These are phyloP conservation scores for Trichoderma endophyticum DNA, from an alignment of 2,329 filamentous ascomycete species.

Conservation along the genomic window DNA sequence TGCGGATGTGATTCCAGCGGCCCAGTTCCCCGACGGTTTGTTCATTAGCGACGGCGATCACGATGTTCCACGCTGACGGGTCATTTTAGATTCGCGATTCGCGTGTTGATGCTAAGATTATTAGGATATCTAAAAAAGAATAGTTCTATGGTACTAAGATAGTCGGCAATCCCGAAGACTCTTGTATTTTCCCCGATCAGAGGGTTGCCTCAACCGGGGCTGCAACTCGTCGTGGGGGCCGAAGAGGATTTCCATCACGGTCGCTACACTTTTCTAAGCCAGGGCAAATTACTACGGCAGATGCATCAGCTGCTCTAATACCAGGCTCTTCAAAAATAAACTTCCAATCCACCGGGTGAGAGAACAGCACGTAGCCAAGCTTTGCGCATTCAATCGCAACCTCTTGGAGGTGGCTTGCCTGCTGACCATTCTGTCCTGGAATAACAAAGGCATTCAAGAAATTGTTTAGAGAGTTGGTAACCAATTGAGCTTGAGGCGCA, in stretches of 20 bases:
- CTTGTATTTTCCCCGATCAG: not conserved
- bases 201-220: conserved; percentile 18
- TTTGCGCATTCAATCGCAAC: conserved; percentile 40
- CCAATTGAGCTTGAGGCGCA: conserved; percentile 20
- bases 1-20: not conserved
- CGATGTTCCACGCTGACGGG: not conserved
- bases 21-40: not conserved
- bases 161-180: not conserved
- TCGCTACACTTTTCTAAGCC: conserved; percentile 31
- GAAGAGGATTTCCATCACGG: conserved; percentile 26
- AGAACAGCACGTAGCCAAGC: conserved; percentile 42
- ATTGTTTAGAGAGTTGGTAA: not conserved
- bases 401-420: conserved; percentile 34
- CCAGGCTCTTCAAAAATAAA: conserved; percentile 28
- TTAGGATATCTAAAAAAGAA: not conserved
- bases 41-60: not conserved
- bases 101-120: not conserved
- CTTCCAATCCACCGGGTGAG: conserved; percentile 40
- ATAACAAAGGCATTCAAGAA: not conserved
- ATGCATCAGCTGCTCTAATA: not conserved
- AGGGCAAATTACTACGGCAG: conserved; percentile 23
- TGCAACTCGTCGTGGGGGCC: conserved; percentile 25
- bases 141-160: not conserved
- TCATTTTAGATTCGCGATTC: not conserved
- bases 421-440: not conserved